Conservation (phyloP, 768 basidiomycete species). For the Tylopilus sp. region DNA sequence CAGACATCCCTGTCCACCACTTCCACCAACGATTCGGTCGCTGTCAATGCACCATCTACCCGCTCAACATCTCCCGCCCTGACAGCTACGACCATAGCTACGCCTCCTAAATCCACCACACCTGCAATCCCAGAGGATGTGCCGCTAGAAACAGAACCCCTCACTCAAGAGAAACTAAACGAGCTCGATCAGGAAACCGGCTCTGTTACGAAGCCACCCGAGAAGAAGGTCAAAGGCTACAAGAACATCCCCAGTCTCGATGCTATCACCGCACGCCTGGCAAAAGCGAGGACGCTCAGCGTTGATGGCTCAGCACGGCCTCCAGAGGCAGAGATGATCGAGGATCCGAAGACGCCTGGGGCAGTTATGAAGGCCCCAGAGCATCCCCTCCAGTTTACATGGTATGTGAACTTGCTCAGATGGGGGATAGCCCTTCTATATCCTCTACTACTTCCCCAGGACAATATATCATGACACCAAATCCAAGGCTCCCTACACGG, state of each 20-base stretch:
- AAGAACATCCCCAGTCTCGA: constrained; percentile 87
- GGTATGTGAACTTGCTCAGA: constrained; percentile 43
- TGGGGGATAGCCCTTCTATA: constrained; percentile 1
- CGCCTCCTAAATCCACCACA: constrained; percentile 40
- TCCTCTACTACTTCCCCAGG: constrained; percentile 41
- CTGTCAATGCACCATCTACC: constrained; percentile 64
- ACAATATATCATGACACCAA: constrained; percentile 90
- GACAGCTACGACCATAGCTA: constrained; percentile 43
- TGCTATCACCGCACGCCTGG: constrained; percentile 77
- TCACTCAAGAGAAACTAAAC: constrained; percentile 66
- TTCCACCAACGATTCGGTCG: constrained; percentile 53
- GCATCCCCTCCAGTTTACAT: constrained; percentile 81
- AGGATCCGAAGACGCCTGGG: constrained; percentile 81
- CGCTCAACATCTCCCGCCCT: constrained; percentile 63
- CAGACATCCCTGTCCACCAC: constrained; percentile 52
- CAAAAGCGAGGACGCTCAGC: constrained; percentile 61
- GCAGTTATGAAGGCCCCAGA: constrained; percentile 64
- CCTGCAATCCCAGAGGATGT: constrained; percentile 36
- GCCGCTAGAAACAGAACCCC: constrained; percentile 36
- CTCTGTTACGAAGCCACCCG: constrained; percentile 22
- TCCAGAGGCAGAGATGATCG: constrained; percentile 73
- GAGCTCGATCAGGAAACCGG: constrained; percentile 56
- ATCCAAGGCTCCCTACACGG: constrained; percentile 48
- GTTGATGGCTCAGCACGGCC: constrained; percentile 61
- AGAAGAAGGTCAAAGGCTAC: constrained; percentile 57